Evolutionary conservation across 2,329 filamentous ascomycete species (phyloP), one percentile per base, ranked within the genome.

Genomic region (Clarireedia homoeocarpa): DNA sequence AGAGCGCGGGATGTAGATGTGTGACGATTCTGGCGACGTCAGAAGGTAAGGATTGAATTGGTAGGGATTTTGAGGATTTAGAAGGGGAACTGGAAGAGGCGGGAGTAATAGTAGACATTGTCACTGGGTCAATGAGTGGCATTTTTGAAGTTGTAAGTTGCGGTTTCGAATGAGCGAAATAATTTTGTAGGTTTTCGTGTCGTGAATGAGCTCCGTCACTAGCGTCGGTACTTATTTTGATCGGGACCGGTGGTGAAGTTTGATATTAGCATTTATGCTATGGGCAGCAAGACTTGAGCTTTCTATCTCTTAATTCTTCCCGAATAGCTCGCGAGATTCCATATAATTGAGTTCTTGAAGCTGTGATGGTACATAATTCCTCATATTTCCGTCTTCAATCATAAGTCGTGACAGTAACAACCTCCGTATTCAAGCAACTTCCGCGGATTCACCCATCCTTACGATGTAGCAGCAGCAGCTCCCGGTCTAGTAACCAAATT

Each of bases 1-100:
- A 76, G 10, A 90, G 71, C 26, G 79, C 71, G 0, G 88, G 85
- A 63, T 95, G 88, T 20, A 83, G 70, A 65, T 89, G 78, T 12
- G 85, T 81, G 66, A 86, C 79, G 23, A 79, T 68, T 51, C 72
- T 75, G 2, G 81, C 77, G 20, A 74, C 60, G 17, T 66, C 61
- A 1, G 59, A 67, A 4, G 67, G 64, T 7, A 69, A 62, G 24
- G 69, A 58, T 9, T 70, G 66, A 26, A 66, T 61, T 57, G 67
- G 63, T n/a, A 55, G 48, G n/a, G 66, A 66, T 45, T 52, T 42
- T n/a, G 51, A 12, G 3, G 51, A 12, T 36, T 57, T 57, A 24
- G 53, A 48, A 20, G 53, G 15, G 30, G 17, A 39, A 24, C 40
- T 34, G 6, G 27, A 27, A 36, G 49, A 45, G 39, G 56, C 30